Percentiles rank a stretch among this genome's conserved stretches.
Evolutionary conservation across 1,284 basidiomycete species (phyloP).

Genomic region (Bondarzewia mesenterica): DNA sequence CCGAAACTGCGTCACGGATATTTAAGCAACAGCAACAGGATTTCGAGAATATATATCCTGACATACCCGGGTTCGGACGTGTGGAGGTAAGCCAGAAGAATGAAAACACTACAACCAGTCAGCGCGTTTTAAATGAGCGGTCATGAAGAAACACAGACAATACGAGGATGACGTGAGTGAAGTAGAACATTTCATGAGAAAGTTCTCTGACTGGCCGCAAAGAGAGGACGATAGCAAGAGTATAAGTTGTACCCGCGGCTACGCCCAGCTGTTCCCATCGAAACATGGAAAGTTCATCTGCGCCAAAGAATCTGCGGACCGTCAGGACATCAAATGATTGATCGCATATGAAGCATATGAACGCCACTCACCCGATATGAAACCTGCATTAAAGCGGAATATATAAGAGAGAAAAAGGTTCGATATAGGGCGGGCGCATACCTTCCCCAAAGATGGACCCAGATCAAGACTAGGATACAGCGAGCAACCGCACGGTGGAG

Average conservation of each 20-base stretch:
- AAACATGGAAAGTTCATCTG: conserved; percentile 2
- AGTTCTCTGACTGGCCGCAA: conserved; percentile 25
- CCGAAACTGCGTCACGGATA: conserved; percentile 8
- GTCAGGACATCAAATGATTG: background rate
- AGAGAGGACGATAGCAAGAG: conserved; percentile 25
- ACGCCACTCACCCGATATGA: too few species aligned
- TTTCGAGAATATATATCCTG: background rate
- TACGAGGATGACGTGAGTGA: conserved; percentile 31
- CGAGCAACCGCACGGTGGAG: conserved; percentile 21
- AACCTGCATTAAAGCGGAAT: too few species aligned
- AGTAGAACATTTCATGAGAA: conserved; percentile 35
- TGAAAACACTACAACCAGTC: conserved; percentile 10
- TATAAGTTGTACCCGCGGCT: conserved; percentile 23
- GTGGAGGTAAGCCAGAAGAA: conserved; percentile 15
- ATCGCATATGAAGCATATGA: too few species aligned
- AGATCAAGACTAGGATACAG: conserved; percentile 17
- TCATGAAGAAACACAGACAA: conserved; percentile 17
- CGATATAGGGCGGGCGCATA: conserved; percentile 8
- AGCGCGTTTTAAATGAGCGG: background rate
- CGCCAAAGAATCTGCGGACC: conserved; percentile 2
- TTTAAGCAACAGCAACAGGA: background rate
- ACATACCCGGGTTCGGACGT: conserved; percentile 13
- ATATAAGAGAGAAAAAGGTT: too few species aligned
- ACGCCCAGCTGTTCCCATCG: conserved; percentile 19
- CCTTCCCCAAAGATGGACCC: conserved; percentile 20